These are phyloP conservation scores for Thermothielavioides terrestris DNA, from an alignment of 495 filamentous ascomycete species.

Conservation along the genomic window DNA sequence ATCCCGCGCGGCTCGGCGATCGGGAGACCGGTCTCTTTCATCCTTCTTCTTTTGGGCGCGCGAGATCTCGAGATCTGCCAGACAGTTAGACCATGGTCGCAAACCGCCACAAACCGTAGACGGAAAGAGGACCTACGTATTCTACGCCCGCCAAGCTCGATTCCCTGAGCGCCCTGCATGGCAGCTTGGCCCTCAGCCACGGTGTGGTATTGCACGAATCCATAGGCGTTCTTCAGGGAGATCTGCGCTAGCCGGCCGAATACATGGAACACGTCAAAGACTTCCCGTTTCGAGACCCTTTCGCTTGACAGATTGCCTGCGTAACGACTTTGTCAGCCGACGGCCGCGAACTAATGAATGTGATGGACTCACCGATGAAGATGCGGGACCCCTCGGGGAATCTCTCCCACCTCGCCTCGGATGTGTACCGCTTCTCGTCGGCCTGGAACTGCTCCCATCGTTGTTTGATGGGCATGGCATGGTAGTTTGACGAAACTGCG, in stretches of 20 bases:
- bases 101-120: neutral
- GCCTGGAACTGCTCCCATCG: conserved; percentile 76
- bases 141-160: conserved; percentile 68
- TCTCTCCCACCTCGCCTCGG: conserved; percentile 63
- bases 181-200: conserved; percentile 61
- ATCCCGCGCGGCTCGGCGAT: conserved; percentile 20
- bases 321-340: conserved; percentile 1
- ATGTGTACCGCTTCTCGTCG: conserved; percentile 52
- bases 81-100: conserved; percentile 11
- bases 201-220: conserved; percentile 91
- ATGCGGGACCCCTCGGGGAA: conserved; percentile 80
- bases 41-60: conserved; percentile 73
- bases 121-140: conserved; percentile 63
- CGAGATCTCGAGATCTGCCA: conserved; percentile 82
- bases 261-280: conserved; percentile 79
- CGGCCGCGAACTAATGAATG: neutral
- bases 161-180: conserved; percentile 67
- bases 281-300: conserved; percentile 83
- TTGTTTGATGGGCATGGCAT: conserved; percentile 39
- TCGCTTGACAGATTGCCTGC: conserved; percentile 90
- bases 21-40: conserved; percentile 28
- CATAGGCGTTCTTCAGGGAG: conserved; percentile 93
- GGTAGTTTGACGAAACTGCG: neutral
- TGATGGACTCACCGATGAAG: conserved; percentile 70
- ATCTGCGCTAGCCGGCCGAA: conserved; percentile 90